Evolutionary conservation across 805 yeast genomes (phyloP), one percentile per base, ranked within the genome.

Genomic region (Candida takata): DNA sequence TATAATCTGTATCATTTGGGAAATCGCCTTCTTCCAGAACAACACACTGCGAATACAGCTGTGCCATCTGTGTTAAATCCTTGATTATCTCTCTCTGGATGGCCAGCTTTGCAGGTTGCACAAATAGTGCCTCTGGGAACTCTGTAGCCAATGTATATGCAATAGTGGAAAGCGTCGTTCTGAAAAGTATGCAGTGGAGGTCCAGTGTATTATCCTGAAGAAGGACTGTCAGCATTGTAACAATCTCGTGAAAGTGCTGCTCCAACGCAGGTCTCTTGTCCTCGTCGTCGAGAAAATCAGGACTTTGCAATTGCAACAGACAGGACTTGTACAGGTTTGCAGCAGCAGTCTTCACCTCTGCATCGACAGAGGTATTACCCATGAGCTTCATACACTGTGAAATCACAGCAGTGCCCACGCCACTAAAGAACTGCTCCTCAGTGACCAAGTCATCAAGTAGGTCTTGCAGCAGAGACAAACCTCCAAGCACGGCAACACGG

Each of bases 391-490:
- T 58, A 35, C 83, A 67, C 26, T 76, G 72, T 23, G 64, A 57
- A 27, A 78, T 62, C 0, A 84, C 67, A 28, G 66, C 65, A 14
- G 55, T 43, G 3, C 88, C 90, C 28, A 80, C 68, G 2, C 83
- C 84, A 9, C 75, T 80, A 65, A 87, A 84, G 54, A 88, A 90
- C 57, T 84, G 90, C 24, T 79, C 86, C 39, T 86, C 95, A 3
- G 90, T 72, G 21, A 92, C 75, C 34, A 87, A 67, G 51, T 92
- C 97, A 50, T 84, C 92, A 43, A 87, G 79, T 17, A 92, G 65
- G 42, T 90, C 97, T 46, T 71, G 75, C 30, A 85, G 61, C 4
- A 82, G 75, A 4, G 71, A 37, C 13, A 51, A 35, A 1, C 50
- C 52, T 20, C 52, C 54, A 9, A 43, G 41, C 5, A 44, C 35